A percentile compares a stretch with the other conserved stretches of the same genome.
Conservation (phyloP, 2,329 filamentous ascomycete species). For the Exophiala sp. region DNA sequence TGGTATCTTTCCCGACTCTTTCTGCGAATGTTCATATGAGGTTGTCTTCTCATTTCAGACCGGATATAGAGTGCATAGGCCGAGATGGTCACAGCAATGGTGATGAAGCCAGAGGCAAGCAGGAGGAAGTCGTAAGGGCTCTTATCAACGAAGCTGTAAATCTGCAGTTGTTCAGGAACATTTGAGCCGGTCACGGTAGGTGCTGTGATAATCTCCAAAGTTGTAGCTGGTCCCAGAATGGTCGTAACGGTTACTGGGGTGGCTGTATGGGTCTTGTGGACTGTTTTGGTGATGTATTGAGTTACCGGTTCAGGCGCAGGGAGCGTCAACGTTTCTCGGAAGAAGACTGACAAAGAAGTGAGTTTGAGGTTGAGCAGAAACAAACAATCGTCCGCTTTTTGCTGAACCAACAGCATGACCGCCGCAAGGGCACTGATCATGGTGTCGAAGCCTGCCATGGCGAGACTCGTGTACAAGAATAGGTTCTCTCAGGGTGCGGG, state of each 20-base stretch:
- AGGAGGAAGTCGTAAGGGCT: too few relatives aligned
- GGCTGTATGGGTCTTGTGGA: neutral
- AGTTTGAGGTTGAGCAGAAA: neutral
- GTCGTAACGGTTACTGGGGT: neutral
- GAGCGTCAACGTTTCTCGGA: neutral
- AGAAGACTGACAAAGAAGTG: neutral
- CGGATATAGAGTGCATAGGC: too few relatives aligned
- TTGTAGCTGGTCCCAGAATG: neutral
- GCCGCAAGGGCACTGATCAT: neutral
- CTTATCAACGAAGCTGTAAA: too few relatives aligned
- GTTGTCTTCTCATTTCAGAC: too few relatives aligned
- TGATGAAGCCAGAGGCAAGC: too few relatives aligned
- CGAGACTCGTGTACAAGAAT: neutral
- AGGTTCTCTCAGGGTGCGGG: too few relatives aligned
- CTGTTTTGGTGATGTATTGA: neutral
- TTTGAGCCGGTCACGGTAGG: too few relatives aligned
- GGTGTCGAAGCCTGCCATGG: neutral
- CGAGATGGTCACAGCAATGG: too few relatives aligned
- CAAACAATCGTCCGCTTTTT: neutral
- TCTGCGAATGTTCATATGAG: too few relatives aligned
- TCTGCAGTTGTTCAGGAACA: too few relatives aligned
- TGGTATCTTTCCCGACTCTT: too few relatives aligned
- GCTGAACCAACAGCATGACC: neutral
- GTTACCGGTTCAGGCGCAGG: neutral
- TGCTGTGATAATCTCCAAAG: constrained; percentile 13